Evolutionary conservation across 805 yeast species (phyloP).

Genomic region (Lipomyces orientalis): DNA sequence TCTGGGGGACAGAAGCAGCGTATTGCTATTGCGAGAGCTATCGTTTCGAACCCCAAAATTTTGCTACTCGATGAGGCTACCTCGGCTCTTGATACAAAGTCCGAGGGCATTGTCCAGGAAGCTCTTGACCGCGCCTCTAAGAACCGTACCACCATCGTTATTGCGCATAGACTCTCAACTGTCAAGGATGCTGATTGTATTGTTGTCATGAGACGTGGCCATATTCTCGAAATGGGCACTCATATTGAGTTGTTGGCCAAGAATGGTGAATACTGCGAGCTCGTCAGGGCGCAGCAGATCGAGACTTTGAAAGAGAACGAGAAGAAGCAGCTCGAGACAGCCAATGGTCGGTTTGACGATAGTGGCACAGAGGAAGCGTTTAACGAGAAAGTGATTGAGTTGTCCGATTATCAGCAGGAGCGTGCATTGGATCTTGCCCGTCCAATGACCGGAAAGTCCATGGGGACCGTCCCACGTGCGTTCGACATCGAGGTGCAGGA

Average conservation of each 20-base stretch:
- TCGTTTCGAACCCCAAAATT: constrained; percentile 60
- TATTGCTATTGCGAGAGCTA: constrained; percentile 65
- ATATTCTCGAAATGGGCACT: constrained; percentile 51
- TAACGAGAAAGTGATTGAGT: constrained; percentile 21
- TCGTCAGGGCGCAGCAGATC: constrained; percentile 44
- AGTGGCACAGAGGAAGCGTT: constrained; percentile 24
- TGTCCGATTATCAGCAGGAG: constrained; percentile 11
- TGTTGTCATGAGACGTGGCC: constrained; percentile 53
- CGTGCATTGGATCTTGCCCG: constrained; percentile 13
- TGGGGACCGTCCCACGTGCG: background rate
- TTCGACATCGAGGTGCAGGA: constrained; percentile 9
- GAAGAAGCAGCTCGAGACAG: constrained; percentile 23
- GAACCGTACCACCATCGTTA: constrained; percentile 54
- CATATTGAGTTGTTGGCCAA: constrained; percentile 43
- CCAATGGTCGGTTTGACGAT: background rate
- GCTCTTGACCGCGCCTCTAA: constrained; percentile 51
- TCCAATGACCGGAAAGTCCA: constrained; percentile 23
- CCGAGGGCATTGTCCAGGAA: constrained; percentile 64
- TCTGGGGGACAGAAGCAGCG: constrained; percentile 77
- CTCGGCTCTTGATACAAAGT: constrained; percentile 66
- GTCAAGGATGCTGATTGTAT: constrained; percentile 57
- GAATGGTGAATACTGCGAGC: constrained; percentile 40
- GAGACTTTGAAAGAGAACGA: constrained; percentile 31
- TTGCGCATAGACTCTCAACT: constrained; percentile 59
- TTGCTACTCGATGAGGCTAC: constrained; percentile 70